Conservation (phyloP, 139 green algal species). For the Chlorella sorokiniana region DNA sequence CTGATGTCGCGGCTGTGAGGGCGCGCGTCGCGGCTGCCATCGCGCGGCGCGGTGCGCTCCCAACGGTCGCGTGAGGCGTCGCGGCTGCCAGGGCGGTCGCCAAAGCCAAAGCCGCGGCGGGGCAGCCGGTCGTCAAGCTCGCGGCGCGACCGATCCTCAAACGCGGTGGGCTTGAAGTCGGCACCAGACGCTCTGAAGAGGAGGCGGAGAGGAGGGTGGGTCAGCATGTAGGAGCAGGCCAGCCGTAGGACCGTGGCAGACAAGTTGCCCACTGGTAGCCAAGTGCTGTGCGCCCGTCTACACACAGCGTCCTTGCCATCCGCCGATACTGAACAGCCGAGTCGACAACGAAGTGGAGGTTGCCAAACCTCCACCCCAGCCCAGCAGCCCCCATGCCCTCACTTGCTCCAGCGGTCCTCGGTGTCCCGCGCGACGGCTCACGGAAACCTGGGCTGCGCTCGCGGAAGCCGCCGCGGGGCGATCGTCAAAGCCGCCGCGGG, state of each 20-base stretch:
- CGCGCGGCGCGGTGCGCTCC: background rate
- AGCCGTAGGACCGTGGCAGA: no score
- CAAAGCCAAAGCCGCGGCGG: constrained; percentile 29
- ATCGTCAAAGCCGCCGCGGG: constrained; percentile 46
- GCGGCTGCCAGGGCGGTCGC: constrained; percentile 3
- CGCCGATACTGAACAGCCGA: no score
- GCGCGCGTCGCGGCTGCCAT: constrained; percentile 1
- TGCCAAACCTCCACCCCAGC: background rate
- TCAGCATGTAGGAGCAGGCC: background rate
- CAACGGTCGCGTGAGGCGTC: background rate
- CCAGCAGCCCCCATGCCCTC: background rate
- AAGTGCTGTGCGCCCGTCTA: no score
- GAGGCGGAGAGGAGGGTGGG: background rate
- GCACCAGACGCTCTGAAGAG: background rate
- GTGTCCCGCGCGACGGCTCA: constrained; percentile 43
- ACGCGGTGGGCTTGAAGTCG: constrained; percentile 38
- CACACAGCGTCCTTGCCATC: no score
- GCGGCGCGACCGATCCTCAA: constrained; percentile 31
- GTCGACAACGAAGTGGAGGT: background rate
- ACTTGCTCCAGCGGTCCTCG: constrained; percentile 46
- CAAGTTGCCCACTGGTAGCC: no score
- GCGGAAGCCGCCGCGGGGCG: constrained; percentile 41
- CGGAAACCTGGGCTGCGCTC: constrained; percentile 33
- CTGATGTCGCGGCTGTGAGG: constrained; percentile 25
- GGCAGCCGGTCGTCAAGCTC: constrained; percentile 26